Base-by-base conservation (phyloP, 352 stramenopile genomes). In the Pseudoperonospora humuli region DNA sequence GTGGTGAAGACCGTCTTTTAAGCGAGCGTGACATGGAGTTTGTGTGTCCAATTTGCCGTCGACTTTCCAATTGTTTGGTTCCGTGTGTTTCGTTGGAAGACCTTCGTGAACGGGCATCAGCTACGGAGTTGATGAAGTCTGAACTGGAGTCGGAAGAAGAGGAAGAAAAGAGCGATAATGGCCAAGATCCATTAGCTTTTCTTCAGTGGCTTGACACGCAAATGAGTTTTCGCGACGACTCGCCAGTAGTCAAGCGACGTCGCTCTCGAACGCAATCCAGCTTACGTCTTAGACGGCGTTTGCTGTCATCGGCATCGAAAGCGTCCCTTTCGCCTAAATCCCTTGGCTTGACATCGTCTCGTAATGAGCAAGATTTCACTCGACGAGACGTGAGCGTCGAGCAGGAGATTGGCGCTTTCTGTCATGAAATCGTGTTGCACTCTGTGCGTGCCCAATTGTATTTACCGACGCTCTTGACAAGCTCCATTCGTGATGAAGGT, bases 1-100 rank as follows among this genome's bases (percentile, higher is more conserved):
- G 62, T 43, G 57, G 62, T 7, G 73, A 88, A 28, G 76, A 86
- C 23, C 70, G 77, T 0, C 46, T 88, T 18, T 46, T 88, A 3
- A 82, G 70, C 49, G 70, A 86, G 42, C 67, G 70, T 1, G 72
- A 87, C 29, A 56, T 69, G 27, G 76, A 92, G 50, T 92, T 88
- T 44, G 50, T 84, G 27, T 92, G 80, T 45, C 80, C 80, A 2
- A 73, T 88, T 11, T 92, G 80, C 33, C 66, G 80, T 10, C 68
- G 80, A 7, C 58, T 92, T 5, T 84, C 75, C 1, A 92, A 89
- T 49, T 86, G 67, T 27, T 43, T 92, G 3, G 52, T 92, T 0
- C 80, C 80, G 1, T 57, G 48, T 13, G 43, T 81, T 11, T 59
- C 63, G 0, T 38, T 62, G 15, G 32, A 34, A 9, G 32, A 57